Evolutionary conservation across 1,284 basidiomycete genomes (phyloP), one percentile per base, ranked within the genome.

Genomic region (Apiotrichum brassicae): DNA sequence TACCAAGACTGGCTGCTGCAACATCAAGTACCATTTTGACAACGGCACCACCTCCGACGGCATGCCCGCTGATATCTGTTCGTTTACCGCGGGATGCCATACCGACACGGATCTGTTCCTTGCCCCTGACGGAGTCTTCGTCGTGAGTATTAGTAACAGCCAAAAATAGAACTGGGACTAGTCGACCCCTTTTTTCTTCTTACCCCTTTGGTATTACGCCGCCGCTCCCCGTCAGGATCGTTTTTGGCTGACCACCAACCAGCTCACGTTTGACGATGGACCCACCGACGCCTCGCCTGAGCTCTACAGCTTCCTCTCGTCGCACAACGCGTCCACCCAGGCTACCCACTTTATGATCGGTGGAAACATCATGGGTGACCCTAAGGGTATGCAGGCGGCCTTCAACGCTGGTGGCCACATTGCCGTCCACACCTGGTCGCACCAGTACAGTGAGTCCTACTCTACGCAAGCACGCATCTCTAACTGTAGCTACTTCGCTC

Each of bases 371-470:
- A 25, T 40, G 22, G 42, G 20, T 45, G 63, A 58, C 51, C 63
- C 63, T 20, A 53, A 48, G 28, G 41, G 26, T n/a, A 58, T 58
- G 53, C 60, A 58, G 42, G 52, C 46, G 14, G 57, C 60, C 33
- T 55, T 57, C 51, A 56, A 53, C 25, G 58, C 53, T n/a, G 67
- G 68, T 33, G 65, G 64, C 16, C 69, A 70, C 56, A 61, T 70
- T 43, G 67, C 66, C 46, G 76, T 77, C 6, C 78, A 79, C 68
- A 79, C 77, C 43, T 79, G 76, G 75, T 74, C 74, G 8, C 77
- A 78, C 62, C 67, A 59, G n/a, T 66, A 67, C 56, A 71, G 39
- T 67, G 56, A 47, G 61, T 68, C 14, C 51, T 5, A n/a, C n/a
- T n/a, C n/a, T n/a, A n/a, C n/a, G n/a, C n/a, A n/a, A n/a, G n/a